phyloP scores from a whole-genome alignment of 768 basidiomycete species.

The Rhodocollybia butyracea region DNA sequence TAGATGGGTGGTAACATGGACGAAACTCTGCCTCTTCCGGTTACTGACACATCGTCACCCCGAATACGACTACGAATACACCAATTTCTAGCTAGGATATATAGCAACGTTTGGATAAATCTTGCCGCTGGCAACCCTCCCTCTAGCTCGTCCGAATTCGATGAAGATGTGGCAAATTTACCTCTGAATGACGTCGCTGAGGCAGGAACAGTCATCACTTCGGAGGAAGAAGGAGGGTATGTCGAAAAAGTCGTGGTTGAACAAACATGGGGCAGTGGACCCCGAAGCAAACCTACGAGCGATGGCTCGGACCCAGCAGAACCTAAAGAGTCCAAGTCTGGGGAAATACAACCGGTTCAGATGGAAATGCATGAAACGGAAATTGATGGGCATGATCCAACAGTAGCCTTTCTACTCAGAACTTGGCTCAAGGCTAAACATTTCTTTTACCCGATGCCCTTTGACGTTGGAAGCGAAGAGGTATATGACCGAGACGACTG shows the following conservation, averaged over 20 bases:
- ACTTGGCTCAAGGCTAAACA: slow-evolving; percentile 11
- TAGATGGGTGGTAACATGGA: not conserved
- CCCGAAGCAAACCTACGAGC: slow-evolving; percentile 28
- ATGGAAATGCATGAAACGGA: slow-evolving; percentile 6
- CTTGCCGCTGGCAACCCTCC: slow-evolving; percentile 12
- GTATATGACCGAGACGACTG: slow-evolving; percentile 19
- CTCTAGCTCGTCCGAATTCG: slow-evolving; percentile 4
- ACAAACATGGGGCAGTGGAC: slow-evolving; percentile 43
- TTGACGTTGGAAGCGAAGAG: slow-evolving; percentile 11
- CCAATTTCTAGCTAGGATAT: not conserved
- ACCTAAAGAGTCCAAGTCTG: slow-evolving; percentile 8
- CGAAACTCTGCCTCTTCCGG: not conserved
- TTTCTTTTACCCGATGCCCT: slow-evolving; percentile 17
- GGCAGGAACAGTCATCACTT: not conserved
- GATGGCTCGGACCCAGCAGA: slow-evolving; percentile 20
- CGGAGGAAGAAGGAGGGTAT: slow-evolving; percentile 23
- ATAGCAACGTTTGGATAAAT: not conserved
- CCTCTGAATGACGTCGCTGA: slow-evolving; percentile 1
- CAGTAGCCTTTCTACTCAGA: not conserved
- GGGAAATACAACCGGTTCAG: slow-evolving; percentile 10
- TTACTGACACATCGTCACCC: not conserved
- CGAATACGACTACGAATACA: not conserved
- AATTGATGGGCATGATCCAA: not conserved
- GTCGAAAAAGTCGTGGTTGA: slow-evolving; percentile 63
- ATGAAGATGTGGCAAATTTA: not conserved